Conservation (phyloP, 2,329 filamentous ascomycete genomes). For the Pseudocercospora crystallina region DNA sequence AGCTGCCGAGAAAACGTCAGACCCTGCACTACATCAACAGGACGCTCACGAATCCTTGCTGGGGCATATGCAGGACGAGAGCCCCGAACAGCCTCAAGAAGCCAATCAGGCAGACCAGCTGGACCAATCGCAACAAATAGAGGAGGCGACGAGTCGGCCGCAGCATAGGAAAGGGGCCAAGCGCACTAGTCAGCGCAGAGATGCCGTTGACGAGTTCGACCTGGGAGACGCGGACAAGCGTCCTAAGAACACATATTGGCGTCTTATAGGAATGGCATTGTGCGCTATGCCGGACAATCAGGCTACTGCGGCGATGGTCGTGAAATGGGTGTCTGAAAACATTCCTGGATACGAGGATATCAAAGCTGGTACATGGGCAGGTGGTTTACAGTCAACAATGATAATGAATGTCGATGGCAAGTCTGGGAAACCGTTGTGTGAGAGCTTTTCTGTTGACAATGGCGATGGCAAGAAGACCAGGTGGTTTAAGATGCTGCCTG, state of each 20-base stretch:
- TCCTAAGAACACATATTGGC: slow-evolving; percentile 22
- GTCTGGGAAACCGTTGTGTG: slow-evolving; percentile 7
- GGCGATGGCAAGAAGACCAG: neutral
- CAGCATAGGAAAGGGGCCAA: neutral
- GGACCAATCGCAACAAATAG: too few species aligned
- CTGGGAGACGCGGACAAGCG: slow-evolving; percentile 24
- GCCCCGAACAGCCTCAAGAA: too few species aligned
- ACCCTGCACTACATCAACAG: too few species aligned
- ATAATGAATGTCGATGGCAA: slow-evolving; percentile 13
- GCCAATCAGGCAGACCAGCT: too few species aligned
- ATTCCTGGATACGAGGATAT: slow-evolving; percentile 25
- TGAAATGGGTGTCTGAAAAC: slow-evolving; percentile 31
- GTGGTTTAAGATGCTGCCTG: slow-evolving; percentile 25
- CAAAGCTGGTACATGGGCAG: slow-evolving; percentile 20
- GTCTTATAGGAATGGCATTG: slow-evolving; percentile 34
- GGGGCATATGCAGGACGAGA: too few species aligned
- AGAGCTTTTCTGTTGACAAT: neutral
- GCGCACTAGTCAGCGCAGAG: neutral
- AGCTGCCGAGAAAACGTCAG: too few species aligned
- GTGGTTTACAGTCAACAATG: slow-evolving; percentile 16
- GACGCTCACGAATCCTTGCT: too few species aligned
- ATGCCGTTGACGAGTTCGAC: slow-evolving; percentile 10
- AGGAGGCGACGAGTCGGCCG: too few species aligned
- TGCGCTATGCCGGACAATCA: slow-evolving; percentile 23
- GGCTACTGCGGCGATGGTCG: slow-evolving; percentile 21